These are phyloP conservation scores for Pythium brachiatum DNA, from an alignment of 352 stramenopile species.

Conservation along the genomic window DNA sequence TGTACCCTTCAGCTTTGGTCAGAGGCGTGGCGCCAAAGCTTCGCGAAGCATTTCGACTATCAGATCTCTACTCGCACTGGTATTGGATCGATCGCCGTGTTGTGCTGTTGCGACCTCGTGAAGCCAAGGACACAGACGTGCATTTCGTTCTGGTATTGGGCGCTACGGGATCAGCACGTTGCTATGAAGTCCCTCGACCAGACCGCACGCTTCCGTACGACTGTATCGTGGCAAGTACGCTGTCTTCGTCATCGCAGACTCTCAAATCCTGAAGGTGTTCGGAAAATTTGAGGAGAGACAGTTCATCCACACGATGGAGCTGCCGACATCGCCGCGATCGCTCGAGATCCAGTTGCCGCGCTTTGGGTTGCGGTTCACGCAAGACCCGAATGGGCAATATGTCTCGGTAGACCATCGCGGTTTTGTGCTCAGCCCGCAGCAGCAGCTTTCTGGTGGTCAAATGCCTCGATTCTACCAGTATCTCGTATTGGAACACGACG, in stretches of 20 bases:
- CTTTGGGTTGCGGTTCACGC: conserved; percentile 37
- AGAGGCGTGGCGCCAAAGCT: conserved; percentile 24
- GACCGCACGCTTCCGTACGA: conserved; percentile 23
- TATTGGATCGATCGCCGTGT: conserved; percentile 43
- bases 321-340: conserved; percentile 16
- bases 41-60: conserved; percentile 26
- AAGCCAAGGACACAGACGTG: conserved; percentile 5
- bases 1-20: conserved; percentile 37
- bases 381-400: conserved; percentile 20
- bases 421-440: conserved; percentile 5
- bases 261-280: conserved; percentile 18
- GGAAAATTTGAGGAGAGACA: conserved; percentile 40
- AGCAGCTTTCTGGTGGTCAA: not conserved
- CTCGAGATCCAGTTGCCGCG: conserved; percentile 45
- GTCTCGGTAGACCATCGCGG: conserved; percentile 33
- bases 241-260: conserved; percentile 23
- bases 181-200: conserved; percentile 33
- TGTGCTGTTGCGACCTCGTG: conserved; percentile 32
- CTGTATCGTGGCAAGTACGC: conserved; percentile 27
- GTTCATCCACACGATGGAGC: conserved; percentile 32
- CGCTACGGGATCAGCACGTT: conserved; percentile 10
- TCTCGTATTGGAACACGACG: conserved; percentile 7
- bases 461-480: conserved; percentile 16
- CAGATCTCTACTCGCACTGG: conserved; percentile 44
- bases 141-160: conserved; percentile 29